Evolutionary conservation across 495 filamentous ascomycete genomes (phyloP), one percentile per base, ranked within the genome.

Genomic region (Neurospora sp.): DNA sequence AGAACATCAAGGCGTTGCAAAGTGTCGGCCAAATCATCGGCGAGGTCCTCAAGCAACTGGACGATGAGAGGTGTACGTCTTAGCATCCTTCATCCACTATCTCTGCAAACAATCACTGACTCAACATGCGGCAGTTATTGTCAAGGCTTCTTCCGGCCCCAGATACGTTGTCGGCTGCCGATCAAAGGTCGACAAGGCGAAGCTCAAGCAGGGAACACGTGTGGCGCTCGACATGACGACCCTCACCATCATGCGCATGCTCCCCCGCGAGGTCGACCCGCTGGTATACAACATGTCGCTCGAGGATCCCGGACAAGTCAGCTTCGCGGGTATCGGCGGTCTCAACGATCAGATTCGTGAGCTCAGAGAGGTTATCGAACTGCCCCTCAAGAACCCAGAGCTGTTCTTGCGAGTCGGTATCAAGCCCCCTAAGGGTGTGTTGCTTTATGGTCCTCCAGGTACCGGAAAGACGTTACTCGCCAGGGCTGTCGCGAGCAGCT

Each of bases 241-340:
- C 19, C 91, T 99, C 74, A 99, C 96, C 37, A 99, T 99, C 83
- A 99, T 99, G 96, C 93, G 96, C 73, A 99, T 99, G 96, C 85
- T 99, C 48, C 96, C 96, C 48, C 93, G 96, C 76, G 96, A 99
- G 85, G 96, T 99, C 75, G 96, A 99, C 80, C 96, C 96, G 21
- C 85, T 98, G 76, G 96, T 99, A 70, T 99, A 99, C 88, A 99
- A 98, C 86, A 99, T 99, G 96, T 99, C 96, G 54, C 85, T 99
- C 73, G 96, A 98, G 83, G 96, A 99, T 79, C 96, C 96, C 1
- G 96, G 96, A 24, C 94, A 98, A 82, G 92, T 99, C 82, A 97
- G 92, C 85, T 99, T 99, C 79, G 95, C 90, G n/a, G 96, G 96
- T 75, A 99, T 99, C 79, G 96, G 96, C 85, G 96, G 96, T 76